phyloP scores from a whole-genome alignment of 257 asterid species.

The Avicennia marina region DNA sequence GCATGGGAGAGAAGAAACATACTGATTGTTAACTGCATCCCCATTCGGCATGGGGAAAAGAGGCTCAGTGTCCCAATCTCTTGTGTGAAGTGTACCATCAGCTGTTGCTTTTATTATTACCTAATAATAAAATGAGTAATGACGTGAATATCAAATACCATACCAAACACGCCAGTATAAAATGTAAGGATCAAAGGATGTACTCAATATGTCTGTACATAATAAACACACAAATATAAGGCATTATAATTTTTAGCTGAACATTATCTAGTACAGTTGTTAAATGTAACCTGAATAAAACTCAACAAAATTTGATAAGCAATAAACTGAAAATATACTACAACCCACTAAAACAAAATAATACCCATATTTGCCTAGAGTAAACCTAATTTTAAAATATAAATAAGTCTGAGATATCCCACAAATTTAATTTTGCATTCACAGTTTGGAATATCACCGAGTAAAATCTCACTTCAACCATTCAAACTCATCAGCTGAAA shows the following conservation, averaged over 20 bases:
- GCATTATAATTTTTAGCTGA: not conserved
- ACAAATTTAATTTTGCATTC: too few species aligned
- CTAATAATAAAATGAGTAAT: conserved; percentile 34
- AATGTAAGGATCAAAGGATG: conserved; percentile 11
- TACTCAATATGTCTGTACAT: not conserved
- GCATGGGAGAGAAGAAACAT: conserved; percentile 29
- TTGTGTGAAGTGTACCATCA: conserved; percentile 73
- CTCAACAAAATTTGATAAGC: too few species aligned
- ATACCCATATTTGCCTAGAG: too few species aligned
- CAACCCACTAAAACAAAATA: too few species aligned
- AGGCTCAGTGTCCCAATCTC: conserved; percentile 93
- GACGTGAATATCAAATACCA: too few species aligned
- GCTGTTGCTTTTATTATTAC: conserved; percentile 80
- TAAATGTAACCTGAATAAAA: too few species aligned
- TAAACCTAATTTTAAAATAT: too few species aligned
- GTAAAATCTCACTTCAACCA: not conserved
- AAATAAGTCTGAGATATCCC: too few species aligned
- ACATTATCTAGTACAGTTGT: too few species aligned
- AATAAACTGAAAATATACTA: too few species aligned
- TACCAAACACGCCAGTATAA: not conserved
- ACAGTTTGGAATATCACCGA: not conserved
- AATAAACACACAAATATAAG: not conserved
- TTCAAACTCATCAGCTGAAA: not conserved
- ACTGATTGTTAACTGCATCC: conserved; percentile 57
- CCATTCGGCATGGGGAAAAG: conserved; percentile 63